Evolutionary conservation across 2,329 filamentous ascomycete species (phyloP).

Genomic region (Cryphonectria japonica): DNA sequence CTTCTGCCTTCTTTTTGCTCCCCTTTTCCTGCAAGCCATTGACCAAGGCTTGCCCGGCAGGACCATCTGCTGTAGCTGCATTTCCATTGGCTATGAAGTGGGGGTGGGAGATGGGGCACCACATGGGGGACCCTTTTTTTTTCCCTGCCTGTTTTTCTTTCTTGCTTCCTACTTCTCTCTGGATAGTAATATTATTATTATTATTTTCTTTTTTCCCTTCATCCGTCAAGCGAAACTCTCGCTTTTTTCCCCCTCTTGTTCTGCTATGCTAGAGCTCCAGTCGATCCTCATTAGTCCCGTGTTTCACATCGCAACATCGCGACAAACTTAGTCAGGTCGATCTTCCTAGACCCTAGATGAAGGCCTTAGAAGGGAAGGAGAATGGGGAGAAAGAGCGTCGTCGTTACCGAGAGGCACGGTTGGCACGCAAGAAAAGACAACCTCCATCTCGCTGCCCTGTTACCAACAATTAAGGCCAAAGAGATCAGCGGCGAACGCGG

Average conservation of each 20-base stretch:
- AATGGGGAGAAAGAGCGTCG: too few species aligned
- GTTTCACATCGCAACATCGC: slow-evolving; percentile 24
- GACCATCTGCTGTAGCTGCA: neutral
- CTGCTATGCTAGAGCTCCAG: slow-evolving; percentile 15
- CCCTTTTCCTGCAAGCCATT: neutral
- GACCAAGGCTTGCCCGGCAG: neutral
- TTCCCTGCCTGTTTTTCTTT: neutral
- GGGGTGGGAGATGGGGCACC: neutral
- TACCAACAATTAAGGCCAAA: slow-evolving; percentile 3
- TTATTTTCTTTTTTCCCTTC: neutral
- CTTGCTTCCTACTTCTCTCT: neutral
- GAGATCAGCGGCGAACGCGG: slow-evolving; percentile 4
- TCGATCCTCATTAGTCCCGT: slow-evolving; percentile 26
- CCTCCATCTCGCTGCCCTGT: slow-evolving; percentile 18
- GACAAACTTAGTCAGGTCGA: slow-evolving; percentile 24
- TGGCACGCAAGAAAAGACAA: slow-evolving; percentile 14
- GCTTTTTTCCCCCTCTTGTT: neutral
- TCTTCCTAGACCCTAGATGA: slow-evolving; percentile 13
- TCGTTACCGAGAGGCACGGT: neutral
- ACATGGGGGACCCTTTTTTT: neutral
- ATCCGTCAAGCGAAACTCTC: neutral
- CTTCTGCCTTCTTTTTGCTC: neutral
- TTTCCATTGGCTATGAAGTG: neutral
- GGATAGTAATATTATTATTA: neutral
- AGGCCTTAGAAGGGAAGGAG: slow-evolving; percentile 10